A percentile compares a stretch with the other conserved stretches of the same genome.
phyloP scores from a whole-genome alignment of 2,329 filamentous ascomycete species.

The Xylaria arbuscula region DNA sequence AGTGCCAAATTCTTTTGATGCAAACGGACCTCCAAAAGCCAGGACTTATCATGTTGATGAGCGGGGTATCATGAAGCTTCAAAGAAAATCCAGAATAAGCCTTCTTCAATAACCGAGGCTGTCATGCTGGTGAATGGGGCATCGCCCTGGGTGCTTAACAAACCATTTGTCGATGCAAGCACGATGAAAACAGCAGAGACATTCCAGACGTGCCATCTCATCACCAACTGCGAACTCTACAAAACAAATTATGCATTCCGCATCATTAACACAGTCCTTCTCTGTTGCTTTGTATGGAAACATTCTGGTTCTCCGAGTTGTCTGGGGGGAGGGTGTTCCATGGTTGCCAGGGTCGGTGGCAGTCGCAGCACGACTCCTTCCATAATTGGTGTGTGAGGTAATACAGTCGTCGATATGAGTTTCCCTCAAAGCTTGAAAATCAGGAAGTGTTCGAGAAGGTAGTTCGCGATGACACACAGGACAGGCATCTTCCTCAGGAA shows the following conservation, averaged over 20 bases:
- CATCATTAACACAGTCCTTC: conserved; percentile 75
- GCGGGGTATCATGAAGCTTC: conserved; percentile 14
- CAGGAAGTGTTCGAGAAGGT: conserved; percentile 65
- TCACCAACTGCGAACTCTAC: conserved; percentile 73
- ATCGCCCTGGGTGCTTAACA: conserved; percentile 69
- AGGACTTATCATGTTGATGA: conserved; percentile 10
- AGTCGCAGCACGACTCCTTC: conserved; percentile 49
- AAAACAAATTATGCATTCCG: conserved; percentile 75
- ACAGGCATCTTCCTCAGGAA: conserved; percentile 81
- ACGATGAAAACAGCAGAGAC: conserved; percentile 72
- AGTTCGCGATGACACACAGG: conserved; percentile 80
- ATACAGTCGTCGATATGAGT: conserved; percentile 70
- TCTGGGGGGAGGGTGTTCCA: conserved; percentile 49
- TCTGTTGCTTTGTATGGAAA: conserved; percentile 73
- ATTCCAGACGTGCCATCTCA: conserved; percentile 73
- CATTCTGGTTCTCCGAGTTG: conserved; percentile 66
- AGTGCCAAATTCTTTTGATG: conserved; percentile 9
- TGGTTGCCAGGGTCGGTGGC: conserved; percentile 35
- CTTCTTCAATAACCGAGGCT: conserved; percentile 62
- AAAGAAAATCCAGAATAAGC: conserved; percentile 14
- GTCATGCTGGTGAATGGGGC: conserved; percentile 74
- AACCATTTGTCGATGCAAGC: conserved; percentile 73
- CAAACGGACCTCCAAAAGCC: conserved; percentile 9
- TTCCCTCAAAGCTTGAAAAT: conserved; percentile 67
- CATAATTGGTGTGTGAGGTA: conserved; percentile 63